Evolutionary conservation across 371 early-diverging fungal species (phyloP).

Genomic region (Rhizopus microsporus): DNA sequence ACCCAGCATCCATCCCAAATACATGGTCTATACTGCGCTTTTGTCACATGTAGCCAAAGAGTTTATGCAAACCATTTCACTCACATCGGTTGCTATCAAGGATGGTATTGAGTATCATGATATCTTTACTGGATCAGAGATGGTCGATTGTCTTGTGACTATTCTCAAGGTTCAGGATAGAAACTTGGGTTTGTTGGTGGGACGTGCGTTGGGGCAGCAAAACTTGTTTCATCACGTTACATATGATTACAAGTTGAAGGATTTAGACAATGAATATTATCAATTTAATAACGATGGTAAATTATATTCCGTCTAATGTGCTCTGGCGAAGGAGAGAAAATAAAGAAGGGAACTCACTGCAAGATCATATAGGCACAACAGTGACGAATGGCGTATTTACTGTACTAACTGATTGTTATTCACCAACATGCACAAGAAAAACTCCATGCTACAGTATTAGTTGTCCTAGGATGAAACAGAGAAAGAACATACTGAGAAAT

Average conservation of each 20-base stretch:
- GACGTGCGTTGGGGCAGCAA: conserved; percentile 81
- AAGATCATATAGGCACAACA: neutral
- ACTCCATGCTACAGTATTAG: conserved; percentile 59
- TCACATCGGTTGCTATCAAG: conserved; percentile 48
- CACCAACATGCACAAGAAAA: conserved; percentile 62
- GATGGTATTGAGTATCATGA: conserved; percentile 78
- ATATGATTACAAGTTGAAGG: conserved; percentile 72
- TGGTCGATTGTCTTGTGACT: conserved; percentile 68
- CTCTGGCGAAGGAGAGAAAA: neutral
- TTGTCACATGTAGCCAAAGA: conserved; percentile 73
- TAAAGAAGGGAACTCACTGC: neutral
- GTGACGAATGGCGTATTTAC: conserved; percentile 61
- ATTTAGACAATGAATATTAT: conserved; percentile 45
- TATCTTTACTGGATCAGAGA: conserved; percentile 79
- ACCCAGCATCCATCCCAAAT: conserved; percentile 1
- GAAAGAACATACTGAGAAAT: neutral
- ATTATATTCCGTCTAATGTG: too few species aligned
- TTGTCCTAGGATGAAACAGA: conserved; percentile 54
- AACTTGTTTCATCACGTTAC: conserved; percentile 82
- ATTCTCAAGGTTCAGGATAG: conserved; percentile 80
- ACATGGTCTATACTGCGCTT: conserved; percentile 70
- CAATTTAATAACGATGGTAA: conserved; percentile 6
- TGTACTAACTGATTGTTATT: conserved; percentile 65
- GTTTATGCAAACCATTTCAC: conserved; percentile 47
- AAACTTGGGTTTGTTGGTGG: conserved; percentile 79